These are phyloP conservation scores for Cercophora newfieldiana DNA, from an alignment of 495 filamentous ascomycete genomes.

Conservation along the genomic window DNA sequence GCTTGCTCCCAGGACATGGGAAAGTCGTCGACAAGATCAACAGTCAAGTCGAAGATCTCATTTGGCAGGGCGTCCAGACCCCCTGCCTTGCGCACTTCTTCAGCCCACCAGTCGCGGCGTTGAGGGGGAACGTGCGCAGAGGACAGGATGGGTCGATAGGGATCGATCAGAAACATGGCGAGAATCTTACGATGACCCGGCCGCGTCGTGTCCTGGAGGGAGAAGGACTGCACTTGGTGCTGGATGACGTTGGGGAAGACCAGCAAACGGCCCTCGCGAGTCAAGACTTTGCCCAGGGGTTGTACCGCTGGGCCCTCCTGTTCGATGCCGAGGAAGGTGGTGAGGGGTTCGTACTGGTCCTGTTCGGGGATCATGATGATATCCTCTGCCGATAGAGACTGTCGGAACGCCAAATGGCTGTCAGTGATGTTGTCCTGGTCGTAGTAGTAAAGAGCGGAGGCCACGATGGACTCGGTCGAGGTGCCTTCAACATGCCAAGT, in stretches of 20 bases:
- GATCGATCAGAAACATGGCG: constrained; percentile 60
- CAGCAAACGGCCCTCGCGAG: constrained; percentile 36
- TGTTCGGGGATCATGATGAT: constrained; percentile 24
- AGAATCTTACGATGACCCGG: constrained; percentile 59
- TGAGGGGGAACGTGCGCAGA: constrained; percentile 60
- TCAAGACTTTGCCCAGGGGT: constrained; percentile 37
- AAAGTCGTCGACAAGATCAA: constrained; percentile 21
- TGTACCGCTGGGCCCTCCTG: constrained; percentile 30
- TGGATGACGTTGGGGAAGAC: constrained; percentile 49
- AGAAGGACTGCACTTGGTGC: constrained; percentile 53
- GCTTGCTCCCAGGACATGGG: constrained; percentile 31
- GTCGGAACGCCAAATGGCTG: constrained; percentile 54
- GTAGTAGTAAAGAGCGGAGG: constrained; percentile 63
- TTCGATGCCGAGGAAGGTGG: constrained; percentile 25
- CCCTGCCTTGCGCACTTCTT: constrained; percentile 23
- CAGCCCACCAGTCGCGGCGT: constrained; percentile 46
- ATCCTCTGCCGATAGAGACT: constrained; percentile 26
- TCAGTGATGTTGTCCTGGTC: constrained; percentile 61
- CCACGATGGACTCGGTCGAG: constrained; percentile 43
- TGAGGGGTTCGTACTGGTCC: constrained; percentile 21
- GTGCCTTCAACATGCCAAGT: constrained; percentile 52
- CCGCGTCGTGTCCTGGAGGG: constrained; percentile 45
- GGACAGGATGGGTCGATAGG: constrained; percentile 47
- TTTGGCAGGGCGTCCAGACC: constrained; percentile 19
- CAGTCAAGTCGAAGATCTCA: constrained; percentile 31